A percentile compares a stretch with the other conserved stretches of the same genome.
Conservation (phyloP, 1,284 basidiomycete genomes). For the Austropuccinia psidii region DNA sequence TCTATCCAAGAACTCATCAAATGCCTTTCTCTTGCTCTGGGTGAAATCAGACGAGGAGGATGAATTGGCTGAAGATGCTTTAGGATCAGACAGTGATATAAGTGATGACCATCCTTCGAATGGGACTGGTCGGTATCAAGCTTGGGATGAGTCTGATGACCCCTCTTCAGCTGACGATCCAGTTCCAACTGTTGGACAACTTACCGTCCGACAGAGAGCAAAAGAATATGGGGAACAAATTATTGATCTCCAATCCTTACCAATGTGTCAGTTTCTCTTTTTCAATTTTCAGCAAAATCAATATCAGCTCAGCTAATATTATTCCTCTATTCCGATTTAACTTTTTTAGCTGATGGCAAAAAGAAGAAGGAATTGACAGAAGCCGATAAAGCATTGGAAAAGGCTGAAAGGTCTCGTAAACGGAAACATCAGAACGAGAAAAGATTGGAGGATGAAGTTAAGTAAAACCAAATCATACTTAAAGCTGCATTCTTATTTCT, state of each 20-base stretch:
- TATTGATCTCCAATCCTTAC: constrained; percentile 34
- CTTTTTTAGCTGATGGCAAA: constrained; percentile 34
- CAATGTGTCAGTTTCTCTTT: constrained; percentile 24
- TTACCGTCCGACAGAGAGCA: constrained; percentile 35
- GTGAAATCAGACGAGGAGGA: constrained; percentile 27
- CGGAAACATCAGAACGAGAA: constrained; percentile 37
- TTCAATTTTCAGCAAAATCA: neutral
- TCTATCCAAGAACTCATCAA: neutral
- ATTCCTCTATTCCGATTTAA: neutral
- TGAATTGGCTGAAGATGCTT: constrained; percentile 24
- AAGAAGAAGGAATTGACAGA: constrained; percentile 37
- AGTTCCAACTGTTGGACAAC: neutral
- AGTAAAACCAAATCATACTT: too few species aligned
- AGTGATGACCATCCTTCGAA: neutral
- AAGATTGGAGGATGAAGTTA: constrained; percentile 34
- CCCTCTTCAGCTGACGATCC: neutral
- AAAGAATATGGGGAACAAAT: constrained; percentile 35
- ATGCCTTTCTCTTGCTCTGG: neutral
- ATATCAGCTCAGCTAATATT: neutral
- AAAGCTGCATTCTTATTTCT: too few species aligned
- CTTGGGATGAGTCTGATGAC: constrained; percentile 21
- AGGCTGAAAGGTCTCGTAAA: constrained; percentile 35
- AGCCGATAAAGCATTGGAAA: constrained; percentile 36
- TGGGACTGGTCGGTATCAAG: constrained; percentile 13
- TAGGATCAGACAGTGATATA: neutral